A percentile compares a stretch with the other conserved stretches of the same genome.
Conservation (phyloP, 768 basidiomycete species). For the Suillus subalutaceus region DNA sequence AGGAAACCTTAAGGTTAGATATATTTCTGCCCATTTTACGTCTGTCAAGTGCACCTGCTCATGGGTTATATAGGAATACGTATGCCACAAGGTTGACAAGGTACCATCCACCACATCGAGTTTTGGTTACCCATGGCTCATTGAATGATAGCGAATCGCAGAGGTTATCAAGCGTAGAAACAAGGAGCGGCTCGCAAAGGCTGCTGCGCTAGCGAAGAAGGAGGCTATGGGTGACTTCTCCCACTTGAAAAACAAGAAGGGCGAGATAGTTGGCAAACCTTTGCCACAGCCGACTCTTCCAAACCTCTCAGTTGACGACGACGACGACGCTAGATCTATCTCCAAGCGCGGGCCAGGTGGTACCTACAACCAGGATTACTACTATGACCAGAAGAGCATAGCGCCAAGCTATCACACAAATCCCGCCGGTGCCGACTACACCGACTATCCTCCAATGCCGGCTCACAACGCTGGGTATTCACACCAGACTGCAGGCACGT, state of each 20-base stretch:
- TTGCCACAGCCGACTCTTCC: conserved; percentile 95
- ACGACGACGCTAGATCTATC: conserved; percentile 59
- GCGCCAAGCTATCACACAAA: conserved; percentile 38
- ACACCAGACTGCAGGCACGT: conserved; percentile 52
- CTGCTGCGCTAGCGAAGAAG: conserved; percentile 82
- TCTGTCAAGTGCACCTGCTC: conserved; percentile 13
- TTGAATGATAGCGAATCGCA: conserved; percentile 71
- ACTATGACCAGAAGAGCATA: conserved; percentile 53
- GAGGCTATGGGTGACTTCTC: conserved; percentile 91
- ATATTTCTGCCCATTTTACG: background rate
- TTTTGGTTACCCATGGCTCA: conserved; percentile 18
- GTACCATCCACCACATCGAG: conserved; percentile 39
- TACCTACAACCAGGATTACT: conserved; percentile 57
- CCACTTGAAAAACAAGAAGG: conserved; percentile 92
- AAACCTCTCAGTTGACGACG: conserved; percentile 85
- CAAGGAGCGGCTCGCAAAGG: conserved; percentile 81
- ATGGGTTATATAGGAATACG: conserved; percentile 72
- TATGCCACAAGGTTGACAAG: conserved; percentile 99
- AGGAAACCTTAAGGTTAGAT: conserved; percentile 88
- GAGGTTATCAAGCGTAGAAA: conserved; percentile 92
- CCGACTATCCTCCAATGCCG: conserved; percentile 73
- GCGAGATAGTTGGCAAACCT: conserved; percentile 75
- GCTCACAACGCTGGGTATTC: conserved; percentile 69
- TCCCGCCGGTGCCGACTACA: conserved; percentile 44
- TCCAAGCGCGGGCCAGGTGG: conserved; percentile 59